Base-by-base conservation (phyloP, 1,284 basidiomycete species). In the Uromyces viciae-fabae region DNA sequence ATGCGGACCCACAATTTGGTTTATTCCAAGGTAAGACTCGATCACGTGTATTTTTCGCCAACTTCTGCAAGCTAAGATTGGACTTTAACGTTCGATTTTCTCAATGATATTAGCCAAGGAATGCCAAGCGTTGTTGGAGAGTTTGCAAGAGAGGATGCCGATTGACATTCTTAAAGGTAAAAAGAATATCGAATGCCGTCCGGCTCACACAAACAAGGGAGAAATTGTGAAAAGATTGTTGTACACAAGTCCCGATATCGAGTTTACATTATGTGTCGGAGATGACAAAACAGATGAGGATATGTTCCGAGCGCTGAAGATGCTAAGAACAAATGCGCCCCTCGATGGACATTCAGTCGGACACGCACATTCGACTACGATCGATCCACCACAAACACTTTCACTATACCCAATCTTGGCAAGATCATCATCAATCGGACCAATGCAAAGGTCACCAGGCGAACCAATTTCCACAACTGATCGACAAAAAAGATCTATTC, bases 171-270 rank as follows among this genome's bases (percentile, higher is more conserved):
- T 87, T 31, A 82, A 83, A 78, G 96, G 96, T 46, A 98, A 98
- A 89, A 98, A 98, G 91, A 98, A 98, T 86, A 89, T 99, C 75
- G 96, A 99, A 88, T 95, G 98, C 33, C 91, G 96, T 81, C 96
- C 95, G 1, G 49, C 89, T 93, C 78, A 95, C 84, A 98, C 98
- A 89, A 98, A 99, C 89, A 83, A 82, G 84, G 77, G 77, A 14
- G 77, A 72, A 31, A 80, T 72, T 2, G 77, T 80, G 15, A 80
- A 73, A 58, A 73, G 25, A 78, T 49, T 46, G 49, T 66, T 52
- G 28, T 72, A 73, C 54, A 80, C 52, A 28, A 73, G 68, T 43
- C 69, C 68, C n/a, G 77, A 72, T 36, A 58, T 80, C 28, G 69
- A 52, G 60, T 80, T 80, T 73, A 69, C 69, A 28, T 73, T 72